Evolutionary conservation across 2,329 filamentous ascomycete genomes (phyloP).

Genomic region (Ophiosphaerella herpotricha): DNA sequence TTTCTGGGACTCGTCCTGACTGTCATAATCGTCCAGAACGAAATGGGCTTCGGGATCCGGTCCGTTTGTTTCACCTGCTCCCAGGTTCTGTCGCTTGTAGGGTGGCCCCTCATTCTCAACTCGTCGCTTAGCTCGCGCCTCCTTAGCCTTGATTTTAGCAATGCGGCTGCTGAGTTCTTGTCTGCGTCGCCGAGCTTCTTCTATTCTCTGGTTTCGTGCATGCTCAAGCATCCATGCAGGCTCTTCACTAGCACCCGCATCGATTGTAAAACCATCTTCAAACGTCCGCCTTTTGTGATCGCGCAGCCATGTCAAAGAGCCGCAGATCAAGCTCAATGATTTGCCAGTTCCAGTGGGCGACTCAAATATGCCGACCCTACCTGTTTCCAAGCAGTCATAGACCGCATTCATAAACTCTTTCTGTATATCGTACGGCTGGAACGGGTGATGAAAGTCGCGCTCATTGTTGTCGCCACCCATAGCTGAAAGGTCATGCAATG

Average conservation of each 20-base stretch:
- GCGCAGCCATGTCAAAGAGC: slow-evolving; percentile 87
- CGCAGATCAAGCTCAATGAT: slow-evolving; percentile 88
- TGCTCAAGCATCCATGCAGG: slow-evolving; percentile 85
- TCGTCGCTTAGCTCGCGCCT: slow-evolving; percentile 63
- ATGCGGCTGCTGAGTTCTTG: slow-evolving; percentile 76
- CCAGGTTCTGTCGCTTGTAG: slow-evolving; percentile 50
- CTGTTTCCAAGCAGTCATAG: slow-evolving; percentile 77
- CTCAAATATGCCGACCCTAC: slow-evolving; percentile 86
- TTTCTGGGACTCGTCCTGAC: slow-evolving; percentile 57
- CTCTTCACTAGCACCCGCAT: slow-evolving; percentile 65
- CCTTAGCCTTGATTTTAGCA: slow-evolving; percentile 63
- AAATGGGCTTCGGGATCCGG: slow-evolving; percentile 67
- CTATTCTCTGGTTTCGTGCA: slow-evolving; percentile 69
- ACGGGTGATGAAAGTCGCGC: slow-evolving; percentile 81
- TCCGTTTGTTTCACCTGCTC: slow-evolving; percentile 6
- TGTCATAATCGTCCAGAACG: slow-evolving; percentile 75
- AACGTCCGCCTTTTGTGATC: slow-evolving; percentile 70
- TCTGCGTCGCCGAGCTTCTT: slow-evolving; percentile 68
- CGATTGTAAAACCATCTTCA: slow-evolving; percentile 57
- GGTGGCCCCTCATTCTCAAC: slow-evolving; percentile 54
- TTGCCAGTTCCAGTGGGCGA: slow-evolving; percentile 94
- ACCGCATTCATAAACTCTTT: slow-evolving; percentile 83
- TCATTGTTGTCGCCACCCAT: slow-evolving; percentile 1
- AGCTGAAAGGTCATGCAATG: too few species aligned
- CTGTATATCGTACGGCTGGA: slow-evolving; percentile 85